Evolutionary conservation across 2,329 filamentous ascomycete genomes (phyloP), one percentile per base, ranked within the genome.

Genomic region (Colletotrichum magnum): DNA sequence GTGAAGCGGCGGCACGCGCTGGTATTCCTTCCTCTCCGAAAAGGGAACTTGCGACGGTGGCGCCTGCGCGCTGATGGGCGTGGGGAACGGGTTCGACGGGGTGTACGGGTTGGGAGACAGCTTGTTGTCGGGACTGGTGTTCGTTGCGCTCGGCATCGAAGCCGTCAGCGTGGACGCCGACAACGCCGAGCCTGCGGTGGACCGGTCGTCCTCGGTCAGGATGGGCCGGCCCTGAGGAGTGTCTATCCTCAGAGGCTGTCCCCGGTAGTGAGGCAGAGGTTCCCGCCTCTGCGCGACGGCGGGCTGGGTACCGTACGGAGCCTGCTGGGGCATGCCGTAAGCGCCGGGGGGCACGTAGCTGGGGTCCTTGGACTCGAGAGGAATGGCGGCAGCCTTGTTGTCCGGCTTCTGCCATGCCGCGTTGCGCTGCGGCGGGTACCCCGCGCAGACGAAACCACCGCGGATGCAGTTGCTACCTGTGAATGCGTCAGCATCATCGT

Each of bases 361-460:
- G 0, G 88, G 87, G 72, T 95, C 93, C 80, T 97, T 97, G 21
- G 94, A 95, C 80, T 97, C 93, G 58, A 97, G 87, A 69, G 92
- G 93, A 73, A 95, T 87, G 58, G 91, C 88, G 58, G 86, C 82
- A 74, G 90, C 88, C 73, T 92, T 90, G 76, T 83, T 90, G 70
- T 92, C 91, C 39, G 92, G 90, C 80, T 95, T 97, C 72, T 92
- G 89, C 91, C 93, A 96, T 59, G 79, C 78, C 26, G 89, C 86
- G 50, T 91, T 90, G 75, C 94, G 89, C 74, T 93, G 91, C 63
- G 93, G 93, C 77, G 93, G 93, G 81, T 99, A 99, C 59, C 96
- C 96, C 74, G 94, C 92, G 79, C 96, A 99, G 41, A 93, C 85
- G 79, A 98, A 98, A 16, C 93, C 94, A 52, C 96, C 95, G 70